Evolutionary conservation across 305 asterid genomes (phyloP).

Genomic region (Fraxinus ornus): DNA sequence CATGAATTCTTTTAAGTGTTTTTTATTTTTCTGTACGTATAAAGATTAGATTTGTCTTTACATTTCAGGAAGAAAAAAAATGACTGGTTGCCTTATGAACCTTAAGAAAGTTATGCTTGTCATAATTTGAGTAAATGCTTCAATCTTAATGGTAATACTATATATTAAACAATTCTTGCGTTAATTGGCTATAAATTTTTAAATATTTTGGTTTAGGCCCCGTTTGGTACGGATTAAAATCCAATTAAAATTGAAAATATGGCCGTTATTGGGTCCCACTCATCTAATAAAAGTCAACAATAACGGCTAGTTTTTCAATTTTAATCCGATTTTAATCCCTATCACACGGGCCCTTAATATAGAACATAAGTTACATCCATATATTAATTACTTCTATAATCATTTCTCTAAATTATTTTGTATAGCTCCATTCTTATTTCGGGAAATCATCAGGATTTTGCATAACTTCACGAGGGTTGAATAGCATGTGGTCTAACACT

Average conservation of each 20-base stretch:
- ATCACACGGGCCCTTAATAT: too few species aligned
- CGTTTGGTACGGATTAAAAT: too few species aligned
- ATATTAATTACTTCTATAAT: neutral
- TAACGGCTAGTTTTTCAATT: too few species aligned
- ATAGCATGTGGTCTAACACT: slow-evolving; percentile 21
- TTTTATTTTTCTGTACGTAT: neutral
- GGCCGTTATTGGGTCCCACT: too few species aligned
- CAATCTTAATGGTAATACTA: neutral
- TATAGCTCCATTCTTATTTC: neutral
- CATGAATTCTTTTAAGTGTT: neutral
- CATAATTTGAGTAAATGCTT: neutral
- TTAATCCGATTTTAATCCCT: too few species aligned
- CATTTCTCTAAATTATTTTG: slow-evolving; percentile 3
- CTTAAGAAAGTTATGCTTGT: neutral
- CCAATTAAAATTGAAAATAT: too few species aligned
- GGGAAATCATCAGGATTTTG: neutral
- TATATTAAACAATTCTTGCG: neutral
- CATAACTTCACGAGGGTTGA: neutral
- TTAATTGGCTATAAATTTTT: neutral
- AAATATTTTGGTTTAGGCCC: neutral
- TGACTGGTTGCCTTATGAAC: slow-evolving; percentile 1
- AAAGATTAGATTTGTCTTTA: neutral
- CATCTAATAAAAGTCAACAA: too few species aligned
- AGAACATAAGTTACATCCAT: too few species aligned
- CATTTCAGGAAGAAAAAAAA: neutral